Evolutionary conservation across 768 basidiomycete species (phyloP), one percentile per base, ranked within the genome.

Genomic region (Russula sp.): DNA sequence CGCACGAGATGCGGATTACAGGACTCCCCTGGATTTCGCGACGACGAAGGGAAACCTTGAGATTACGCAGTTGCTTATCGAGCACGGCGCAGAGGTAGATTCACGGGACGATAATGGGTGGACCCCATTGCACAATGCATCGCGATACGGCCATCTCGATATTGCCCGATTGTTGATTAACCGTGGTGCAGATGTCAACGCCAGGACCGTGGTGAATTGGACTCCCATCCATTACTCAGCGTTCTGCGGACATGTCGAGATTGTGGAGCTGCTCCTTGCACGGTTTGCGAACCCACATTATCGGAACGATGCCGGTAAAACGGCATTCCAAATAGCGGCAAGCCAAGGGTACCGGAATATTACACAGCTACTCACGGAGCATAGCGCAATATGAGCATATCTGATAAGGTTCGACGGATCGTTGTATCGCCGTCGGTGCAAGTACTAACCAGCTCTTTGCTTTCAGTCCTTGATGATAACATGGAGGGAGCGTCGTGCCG

Each of bases 111-210:
- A 7, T 7, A 0, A 0, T 0, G 55, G 49, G 6, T 51, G 50
- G 56, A 57, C 62, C n/a, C 55, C 62, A 0, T 14, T 63, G 14
- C 62, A 63, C 42, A 31, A 13, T 7, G 62, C 62, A 6, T 44
- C 56, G 4, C 27, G 34, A 6, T 10, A 13, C 13, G 62, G 56
- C 11, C 50, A 53, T 18, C 20, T 45, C 42, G 22, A 57, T 10
- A 14, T 56, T 14, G 34, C 9, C 16, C 49, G 22, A 3, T 42
- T 32, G 34, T 22, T 57, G 0, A 32, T 62, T 10, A 42, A 39
- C 20, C 10, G 44, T 1, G 42, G 49, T 2, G 61, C 61, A 31
- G 22, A 57, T 51, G 50, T 62, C 40, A 57, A 57, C 22, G 54
- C 54, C 13, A 51, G 35, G 34, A 51, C 37, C 13, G 18, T 45